These are phyloP conservation scores for Henningerozyma blattae DNA, from an alignment of 805 yeast genomes.

Conservation along the genomic window DNA sequence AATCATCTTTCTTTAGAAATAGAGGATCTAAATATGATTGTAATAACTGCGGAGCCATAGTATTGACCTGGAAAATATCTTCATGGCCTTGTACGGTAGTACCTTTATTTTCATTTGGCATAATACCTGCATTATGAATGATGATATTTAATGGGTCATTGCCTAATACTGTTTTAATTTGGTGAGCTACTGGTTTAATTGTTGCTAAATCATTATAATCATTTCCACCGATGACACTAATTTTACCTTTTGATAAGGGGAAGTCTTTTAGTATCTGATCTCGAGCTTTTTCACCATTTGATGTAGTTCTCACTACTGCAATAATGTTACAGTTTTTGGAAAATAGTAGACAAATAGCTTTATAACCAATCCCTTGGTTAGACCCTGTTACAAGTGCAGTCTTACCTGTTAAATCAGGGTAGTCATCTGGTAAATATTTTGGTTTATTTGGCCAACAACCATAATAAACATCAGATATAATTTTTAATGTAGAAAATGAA, in stretches of 20 bases:
- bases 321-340: constrained; percentile 25
- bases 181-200: constrained; percentile 21
- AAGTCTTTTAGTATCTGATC: constrained; percentile 15
- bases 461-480: constrained; percentile 10
- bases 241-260: constrained; percentile 16
- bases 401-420: constrained; percentile 28
- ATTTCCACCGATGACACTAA: constrained; percentile 16
- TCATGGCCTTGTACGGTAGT: constrained; percentile 27
- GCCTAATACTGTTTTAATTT: constrained; percentile 8
- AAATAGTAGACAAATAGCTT: constrained; percentile 16
- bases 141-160: constrained; percentile 20
- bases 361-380: constrained; percentile 28
- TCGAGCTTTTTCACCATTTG: constrained; percentile 25
- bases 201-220: constrained; percentile 30
- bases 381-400: constrained; percentile 31
- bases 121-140: constrained; percentile 29
- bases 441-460: constrained; percentile 21
- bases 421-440: constrained; percentile 18
- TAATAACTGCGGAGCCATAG: constrained; percentile 27
- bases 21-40: constrained; percentile 28
- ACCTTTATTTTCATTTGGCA: constrained; percentile 16
- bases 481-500: constrained; percentile 4
- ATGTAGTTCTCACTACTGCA: constrained; percentile 24
- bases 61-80: constrained; percentile 27
- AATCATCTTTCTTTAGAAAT: constrained; percentile 22